phyloP scores from a whole-genome alignment of 1,284 basidiomycete genomes.

The Cerioporus squamosus region DNA sequence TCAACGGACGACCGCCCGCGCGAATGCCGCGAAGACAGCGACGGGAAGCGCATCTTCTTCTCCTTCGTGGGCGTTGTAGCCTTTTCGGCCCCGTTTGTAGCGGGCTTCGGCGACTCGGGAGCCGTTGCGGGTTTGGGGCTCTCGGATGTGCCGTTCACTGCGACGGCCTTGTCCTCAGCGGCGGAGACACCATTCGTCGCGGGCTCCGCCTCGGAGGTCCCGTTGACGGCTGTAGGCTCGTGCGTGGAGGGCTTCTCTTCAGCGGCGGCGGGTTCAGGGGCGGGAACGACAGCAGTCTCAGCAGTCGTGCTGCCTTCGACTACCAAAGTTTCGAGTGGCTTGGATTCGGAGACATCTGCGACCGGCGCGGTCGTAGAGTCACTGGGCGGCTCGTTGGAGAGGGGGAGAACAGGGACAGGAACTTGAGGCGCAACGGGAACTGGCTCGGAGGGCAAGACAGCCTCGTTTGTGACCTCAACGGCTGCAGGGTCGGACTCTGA shows the following conservation, averaged over 20 bases:
- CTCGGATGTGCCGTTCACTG: conserved; percentile 20
- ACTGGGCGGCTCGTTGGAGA: conserved; percentile 14
- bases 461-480: conserved; percentile 5
- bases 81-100: conserved; percentile 16
- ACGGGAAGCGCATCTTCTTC: conserved; percentile 36
- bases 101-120: neutral
- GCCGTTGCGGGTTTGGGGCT: conserved; percentile 2
- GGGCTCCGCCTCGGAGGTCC: conserved; percentile 9
- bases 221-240: neutral
- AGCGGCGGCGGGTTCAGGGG: neutral
- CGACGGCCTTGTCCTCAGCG: conserved; percentile 4
- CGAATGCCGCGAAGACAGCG: conserved; percentile 30
- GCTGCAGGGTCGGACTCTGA: conserved; percentile 2
- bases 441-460: conserved; percentile 20
- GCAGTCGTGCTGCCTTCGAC: conserved; percentile 21
- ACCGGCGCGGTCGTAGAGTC: conserved; percentile 8
- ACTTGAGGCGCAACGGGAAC: conserved; percentile 19
- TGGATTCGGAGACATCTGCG: conserved; percentile 20
- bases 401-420: conserved; percentile 21
- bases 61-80: conserved; percentile 26
- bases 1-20: conserved; percentile 27
- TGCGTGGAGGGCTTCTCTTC: neutral
- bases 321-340: conserved; percentile 21
- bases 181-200: conserved; percentile 22
- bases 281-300: conserved; percentile 11